phyloP scores from a whole-genome alignment of 306 rosid genomes.

The Vigna trinervia region DNA sequence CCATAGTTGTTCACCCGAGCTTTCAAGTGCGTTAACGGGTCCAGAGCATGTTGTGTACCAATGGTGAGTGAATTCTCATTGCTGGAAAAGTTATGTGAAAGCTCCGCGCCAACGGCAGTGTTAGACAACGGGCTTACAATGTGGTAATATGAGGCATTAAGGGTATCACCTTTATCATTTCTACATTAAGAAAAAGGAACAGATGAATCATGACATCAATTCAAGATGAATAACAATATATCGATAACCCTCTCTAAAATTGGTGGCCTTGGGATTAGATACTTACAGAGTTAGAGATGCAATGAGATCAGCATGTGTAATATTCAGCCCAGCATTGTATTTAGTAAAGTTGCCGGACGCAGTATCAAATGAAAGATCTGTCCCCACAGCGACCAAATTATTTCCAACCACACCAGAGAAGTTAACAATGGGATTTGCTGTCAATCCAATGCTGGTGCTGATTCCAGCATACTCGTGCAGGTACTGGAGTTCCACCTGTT shows the following conservation, averaged over 20 bases:
- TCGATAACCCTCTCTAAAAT: background rate
- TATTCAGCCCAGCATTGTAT: constrained; percentile 81
- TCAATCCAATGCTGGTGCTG: constrained; percentile 86
- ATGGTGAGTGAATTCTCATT: constrained; percentile 75
- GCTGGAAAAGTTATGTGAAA: constrained; percentile 79
- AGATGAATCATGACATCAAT: constrained; percentile 15
- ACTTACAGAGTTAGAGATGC: constrained; percentile 86
- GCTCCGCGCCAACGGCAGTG: constrained; percentile 95
- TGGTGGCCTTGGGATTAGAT: background rate
- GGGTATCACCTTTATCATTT: constrained; percentile 77
- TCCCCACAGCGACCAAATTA: constrained; percentile 65
- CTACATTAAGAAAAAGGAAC: constrained; percentile 49
- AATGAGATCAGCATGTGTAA: constrained; percentile 75
- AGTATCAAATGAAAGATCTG: constrained; percentile 88
- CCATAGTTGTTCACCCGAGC: constrained; percentile 90
- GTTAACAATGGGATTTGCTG: constrained; percentile 85
- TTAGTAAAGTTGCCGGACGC: constrained; percentile 81
- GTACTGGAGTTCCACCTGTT: constrained; percentile 91
- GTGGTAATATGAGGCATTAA: constrained; percentile 86
- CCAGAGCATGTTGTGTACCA: constrained; percentile 88
- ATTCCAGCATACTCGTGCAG: constrained; percentile 93
- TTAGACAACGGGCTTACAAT: constrained; percentile 75
- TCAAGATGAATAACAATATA: background rate
- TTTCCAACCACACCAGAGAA: constrained; percentile 93
- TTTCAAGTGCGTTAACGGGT: constrained; percentile 82